Evolutionary conservation across 768 basidiomycete species (phyloP).

Genomic region (Fomitopsis pulvina): DNA sequence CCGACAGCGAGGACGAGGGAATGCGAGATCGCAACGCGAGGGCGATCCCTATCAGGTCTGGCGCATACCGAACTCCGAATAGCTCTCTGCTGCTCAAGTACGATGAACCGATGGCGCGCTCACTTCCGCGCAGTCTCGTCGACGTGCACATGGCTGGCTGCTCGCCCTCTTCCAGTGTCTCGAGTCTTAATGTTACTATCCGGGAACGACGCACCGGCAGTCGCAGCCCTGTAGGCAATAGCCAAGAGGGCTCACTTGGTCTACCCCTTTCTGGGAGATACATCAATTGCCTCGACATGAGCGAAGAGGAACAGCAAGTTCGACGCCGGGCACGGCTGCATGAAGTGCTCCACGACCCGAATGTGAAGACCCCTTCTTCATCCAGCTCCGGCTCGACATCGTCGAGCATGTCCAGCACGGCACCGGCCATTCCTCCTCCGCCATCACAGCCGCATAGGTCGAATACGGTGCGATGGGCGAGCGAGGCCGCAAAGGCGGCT

Average conservation of each 20-base stretch:
- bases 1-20: constrained; percentile 17
- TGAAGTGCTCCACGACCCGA: constrained; percentile 11
- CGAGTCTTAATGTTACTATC: constrained; percentile 8
- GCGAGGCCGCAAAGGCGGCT: constrained; percentile 11
- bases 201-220: constrained; percentile 11
- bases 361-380: constrained; percentile 4
- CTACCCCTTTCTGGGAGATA: constrained; percentile 4
- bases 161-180: constrained; percentile 18
- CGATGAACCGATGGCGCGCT: constrained; percentile 15
- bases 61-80: constrained; percentile 15
- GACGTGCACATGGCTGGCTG: constrained; percentile 24
- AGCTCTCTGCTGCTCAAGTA: constrained; percentile 12
- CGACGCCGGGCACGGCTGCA: constrained; percentile 10
- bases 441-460: constrained; percentile 9
- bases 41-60: constrained; percentile 19
- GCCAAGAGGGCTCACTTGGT: constrained; percentile 11
- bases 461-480: constrained; percentile 9
- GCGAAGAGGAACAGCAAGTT: constrained; percentile 7
- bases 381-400: constrained; percentile 12
- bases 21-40: constrained; percentile 5
- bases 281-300: neutral
- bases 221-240: constrained; percentile 4
- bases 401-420: constrained; percentile 15
- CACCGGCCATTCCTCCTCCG: constrained; percentile 5
- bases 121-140: constrained; percentile 16